Evolutionary conservation across 805 yeast species (phyloP).

Genomic region (Metschnikowia orientalis): DNA sequence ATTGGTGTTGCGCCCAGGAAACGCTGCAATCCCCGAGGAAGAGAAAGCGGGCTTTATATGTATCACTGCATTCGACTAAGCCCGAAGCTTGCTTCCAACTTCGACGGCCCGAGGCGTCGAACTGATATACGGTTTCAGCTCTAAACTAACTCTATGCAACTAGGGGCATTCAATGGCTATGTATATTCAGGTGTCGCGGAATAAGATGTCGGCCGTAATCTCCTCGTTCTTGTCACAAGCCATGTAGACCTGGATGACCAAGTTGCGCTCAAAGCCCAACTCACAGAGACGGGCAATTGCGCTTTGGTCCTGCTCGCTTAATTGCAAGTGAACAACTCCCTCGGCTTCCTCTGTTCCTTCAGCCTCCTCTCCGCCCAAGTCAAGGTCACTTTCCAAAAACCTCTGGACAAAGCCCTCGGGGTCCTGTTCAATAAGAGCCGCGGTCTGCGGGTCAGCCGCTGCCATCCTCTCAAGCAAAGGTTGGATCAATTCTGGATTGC

Average conservation of each 20-base stretch:
- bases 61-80: constrained; percentile 8
- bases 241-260: constrained; percentile 89
- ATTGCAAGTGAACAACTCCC: constrained; percentile 47
- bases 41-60: constrained; percentile 19
- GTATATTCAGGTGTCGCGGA: constrained; percentile 40
- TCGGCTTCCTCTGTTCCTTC: constrained; percentile 30
- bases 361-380: constrained; percentile 32
- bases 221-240: constrained; percentile 98
- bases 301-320: constrained; percentile 78
- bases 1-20: constrained; percentile 74
- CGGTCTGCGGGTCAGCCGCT: constrained; percentile 78
- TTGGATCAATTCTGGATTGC: constrained; percentile 85
- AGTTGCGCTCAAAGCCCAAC: constrained; percentile 83
- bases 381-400: constrained; percentile 56
- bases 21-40: constrained; percentile 44
- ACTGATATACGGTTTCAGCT: no score
- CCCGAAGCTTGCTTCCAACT: no score
- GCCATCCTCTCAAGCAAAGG: constrained; percentile 79
- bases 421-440: constrained; percentile 70
- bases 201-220: constrained; percentile 87
- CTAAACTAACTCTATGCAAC: no score
- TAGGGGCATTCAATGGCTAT: not conserved
- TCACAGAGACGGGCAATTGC: constrained; percentile 90
- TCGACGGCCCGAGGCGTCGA: no score
- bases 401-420: constrained; percentile 86